Conservation (phyloP, 495 filamentous ascomycete species). For the Margaritispora aquatica region DNA sequence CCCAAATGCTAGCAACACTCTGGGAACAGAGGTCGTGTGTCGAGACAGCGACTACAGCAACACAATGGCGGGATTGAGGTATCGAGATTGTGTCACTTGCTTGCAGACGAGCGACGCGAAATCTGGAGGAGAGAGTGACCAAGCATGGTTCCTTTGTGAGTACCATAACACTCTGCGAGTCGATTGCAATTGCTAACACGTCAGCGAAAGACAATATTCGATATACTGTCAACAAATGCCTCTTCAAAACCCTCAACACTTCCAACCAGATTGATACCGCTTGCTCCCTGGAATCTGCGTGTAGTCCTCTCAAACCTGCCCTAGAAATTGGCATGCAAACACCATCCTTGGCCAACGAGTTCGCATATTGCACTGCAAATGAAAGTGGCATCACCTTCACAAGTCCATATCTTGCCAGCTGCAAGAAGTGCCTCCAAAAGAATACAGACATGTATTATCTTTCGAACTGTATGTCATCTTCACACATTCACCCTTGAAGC, state of each 20-base stretch:
- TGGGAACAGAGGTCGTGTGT: constrained; percentile 39
- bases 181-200: not conserved
- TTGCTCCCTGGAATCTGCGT: constrained; percentile 4
- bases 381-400: constrained; percentile 2
- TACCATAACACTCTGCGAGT: no score
- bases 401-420: not conserved
- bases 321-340: constrained; percentile 11
- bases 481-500: not conserved
- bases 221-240: constrained; percentile 31
- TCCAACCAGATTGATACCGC: constrained; percentile 2
- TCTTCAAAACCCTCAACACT: constrained; percentile 24
- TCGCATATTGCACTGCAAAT: constrained; percentile 13
- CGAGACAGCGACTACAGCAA: constrained; percentile 30
- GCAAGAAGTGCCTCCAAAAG: constrained; percentile 7
- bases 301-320: constrained; percentile 10
- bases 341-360: constrained; percentile 6
- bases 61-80: constrained; percentile 34
- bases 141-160: constrained; percentile 48
- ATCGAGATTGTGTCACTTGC: constrained; percentile 42
- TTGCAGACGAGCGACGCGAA: constrained; percentile 42
- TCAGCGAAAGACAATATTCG: constrained; percentile 29
- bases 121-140: constrained; percentile 38
- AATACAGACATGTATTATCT: constrained; percentile 7
- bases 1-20: constrained; percentile 37
- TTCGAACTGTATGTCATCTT: constrained; percentile 17